These are phyloP conservation scores for Tylopilus felleus DNA, from an alignment of 768 basidiomycete species.

Conservation along the genomic window DNA sequence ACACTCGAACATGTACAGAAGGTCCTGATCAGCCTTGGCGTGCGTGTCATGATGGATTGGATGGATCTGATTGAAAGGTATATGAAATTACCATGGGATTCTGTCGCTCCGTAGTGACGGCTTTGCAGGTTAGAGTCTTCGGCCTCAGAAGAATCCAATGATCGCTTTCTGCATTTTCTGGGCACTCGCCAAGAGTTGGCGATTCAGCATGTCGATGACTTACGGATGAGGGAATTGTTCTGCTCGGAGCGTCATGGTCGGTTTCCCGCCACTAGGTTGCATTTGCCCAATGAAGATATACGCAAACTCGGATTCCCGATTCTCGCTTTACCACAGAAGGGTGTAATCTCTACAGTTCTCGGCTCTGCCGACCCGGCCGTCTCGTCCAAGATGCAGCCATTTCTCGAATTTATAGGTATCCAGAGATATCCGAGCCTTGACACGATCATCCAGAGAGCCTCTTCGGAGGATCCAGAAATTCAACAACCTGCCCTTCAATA, in stretches of 20 bases:
- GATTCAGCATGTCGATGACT: neutral
- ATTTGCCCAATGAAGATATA: slow-evolving; percentile 71
- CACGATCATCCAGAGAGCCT: slow-evolving; percentile 7
- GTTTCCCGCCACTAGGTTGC: slow-evolving; percentile 47
- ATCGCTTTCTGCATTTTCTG: slow-evolving; percentile 44
- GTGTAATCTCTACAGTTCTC: neutral
- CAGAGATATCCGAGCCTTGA: neutral
- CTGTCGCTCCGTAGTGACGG: slow-evolving; percentile 7
- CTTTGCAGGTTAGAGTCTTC: slow-evolving; percentile 5
- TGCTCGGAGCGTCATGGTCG: slow-evolving; percentile 3
- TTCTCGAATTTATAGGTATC: slow-evolving; percentile 6
- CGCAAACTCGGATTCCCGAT: slow-evolving; percentile 73
- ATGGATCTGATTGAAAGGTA: slow-evolving; percentile 6
- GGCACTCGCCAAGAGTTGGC: slow-evolving; percentile 45
- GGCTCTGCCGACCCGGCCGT: neutral
- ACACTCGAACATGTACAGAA: neutral
- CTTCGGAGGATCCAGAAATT: neutral
- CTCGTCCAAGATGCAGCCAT: neutral
- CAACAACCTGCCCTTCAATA: slow-evolving; percentile 4
- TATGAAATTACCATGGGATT: slow-evolving; percentile 44
- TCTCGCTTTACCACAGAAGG: slow-evolving; percentile 38
- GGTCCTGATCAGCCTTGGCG: neutral
- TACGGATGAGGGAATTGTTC: slow-evolving; percentile 6
- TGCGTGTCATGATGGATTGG: slow-evolving; percentile 38
- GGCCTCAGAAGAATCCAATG: slow-evolving; percentile 14